Percentiles rank a stretch among this genome's conserved stretches.
These are phyloP conservation scores for Cladorrhinum sp. DNA, from an alignment of 2,329 filamentous ascomycete genomes.

Conservation along the genomic window DNA sequence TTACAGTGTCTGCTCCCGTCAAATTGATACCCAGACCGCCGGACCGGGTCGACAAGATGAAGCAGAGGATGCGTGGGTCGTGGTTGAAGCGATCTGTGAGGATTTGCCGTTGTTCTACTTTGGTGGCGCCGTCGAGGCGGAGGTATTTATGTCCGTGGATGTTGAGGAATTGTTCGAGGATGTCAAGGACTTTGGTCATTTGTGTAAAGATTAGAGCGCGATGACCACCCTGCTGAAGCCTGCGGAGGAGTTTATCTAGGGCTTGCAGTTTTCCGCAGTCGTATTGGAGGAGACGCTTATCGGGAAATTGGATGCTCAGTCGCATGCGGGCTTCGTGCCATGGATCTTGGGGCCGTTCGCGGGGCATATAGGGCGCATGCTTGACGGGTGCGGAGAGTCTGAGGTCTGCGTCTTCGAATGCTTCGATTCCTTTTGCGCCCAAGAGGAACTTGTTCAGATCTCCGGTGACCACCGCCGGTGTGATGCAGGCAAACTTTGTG, in stretches of 20 bases:
- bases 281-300: conserved; percentile 93
- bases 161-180: conserved; percentile 95
- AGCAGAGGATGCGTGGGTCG: conserved; percentile 85
- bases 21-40: conserved; percentile 95
- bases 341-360: conserved; percentile 63
- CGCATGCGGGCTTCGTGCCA: conserved; percentile 94
- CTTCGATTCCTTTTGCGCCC: conserved; percentile 55
- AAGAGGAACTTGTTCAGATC: conserved; percentile 69
- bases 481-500: conserved; percentile 87
- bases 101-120: conserved; percentile 92
- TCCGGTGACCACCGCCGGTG: conserved; percentile 79
- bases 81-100: conserved; percentile 96
- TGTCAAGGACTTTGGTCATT: conserved; percentile 98
- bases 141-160: conserved; percentile 97
- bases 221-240: conserved; percentile 84
- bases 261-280: conserved; percentile 96
- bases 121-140: conserved; percentile 92
- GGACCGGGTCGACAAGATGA: conserved; percentile 92
- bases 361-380: conserved; percentile 55
- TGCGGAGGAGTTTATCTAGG: conserved; percentile 79
- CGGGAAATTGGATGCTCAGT: conserved; percentile 91
- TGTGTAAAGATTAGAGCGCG: conserved; percentile 97
- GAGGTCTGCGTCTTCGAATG: conserved; percentile 56
- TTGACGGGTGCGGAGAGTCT: conserved; percentile 55
- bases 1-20: conserved; percentile 94